Percentiles rank a stretch among this genome's conserved stretches.
Conservation (phyloP, 2,329 filamentous ascomycete species). For the Fusarium nisikadoi region DNA sequence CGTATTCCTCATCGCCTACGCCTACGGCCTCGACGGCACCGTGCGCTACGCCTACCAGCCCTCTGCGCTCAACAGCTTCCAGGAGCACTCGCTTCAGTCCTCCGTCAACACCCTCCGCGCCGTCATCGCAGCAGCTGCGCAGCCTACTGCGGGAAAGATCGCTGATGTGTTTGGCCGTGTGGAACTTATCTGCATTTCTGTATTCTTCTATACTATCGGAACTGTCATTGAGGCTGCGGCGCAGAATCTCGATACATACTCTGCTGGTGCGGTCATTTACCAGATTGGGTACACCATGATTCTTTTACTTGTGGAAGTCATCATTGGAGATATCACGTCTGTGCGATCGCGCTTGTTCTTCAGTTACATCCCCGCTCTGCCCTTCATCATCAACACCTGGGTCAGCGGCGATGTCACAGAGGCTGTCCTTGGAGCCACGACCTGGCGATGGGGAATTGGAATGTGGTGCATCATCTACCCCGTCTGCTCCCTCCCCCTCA, state of each 20-base stretch:
- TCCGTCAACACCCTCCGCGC: constrained; percentile 67
- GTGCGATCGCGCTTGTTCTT: constrained; percentile 71
- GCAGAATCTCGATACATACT: constrained; percentile 61
- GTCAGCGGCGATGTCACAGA: constrained; percentile 66
- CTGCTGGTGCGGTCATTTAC: constrained; percentile 68
- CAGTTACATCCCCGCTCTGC: constrained; percentile 69
- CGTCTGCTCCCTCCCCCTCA: constrained; percentile 65
- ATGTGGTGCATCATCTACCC: constrained; percentile 74
- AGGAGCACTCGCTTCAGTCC: constrained; percentile 64
- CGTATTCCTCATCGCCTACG: constrained; percentile 72
- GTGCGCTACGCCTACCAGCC: constrained; percentile 68
- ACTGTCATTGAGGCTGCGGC: constrained; percentile 67
- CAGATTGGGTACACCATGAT: constrained; percentile 72
- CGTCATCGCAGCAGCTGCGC: constrained; percentile 69
- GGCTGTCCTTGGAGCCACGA: constrained; percentile 59
- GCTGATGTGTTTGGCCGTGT: constrained; percentile 72
- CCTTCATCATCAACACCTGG: constrained; percentile 74
- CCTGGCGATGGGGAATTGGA: constrained; percentile 72
- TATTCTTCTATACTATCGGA: constrained; percentile 69
- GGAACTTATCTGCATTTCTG: constrained; percentile 65
- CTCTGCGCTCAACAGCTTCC: constrained; percentile 62
- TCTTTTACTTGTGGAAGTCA: constrained; percentile 70
- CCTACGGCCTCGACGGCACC: constrained; percentile 69
- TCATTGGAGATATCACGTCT: constrained; percentile 72
- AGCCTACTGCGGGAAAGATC: constrained; percentile 69